phyloP scores from a whole-genome alignment of 768 basidiomycete genomes.

The Cystofilobasidium bisporidii region DNA sequence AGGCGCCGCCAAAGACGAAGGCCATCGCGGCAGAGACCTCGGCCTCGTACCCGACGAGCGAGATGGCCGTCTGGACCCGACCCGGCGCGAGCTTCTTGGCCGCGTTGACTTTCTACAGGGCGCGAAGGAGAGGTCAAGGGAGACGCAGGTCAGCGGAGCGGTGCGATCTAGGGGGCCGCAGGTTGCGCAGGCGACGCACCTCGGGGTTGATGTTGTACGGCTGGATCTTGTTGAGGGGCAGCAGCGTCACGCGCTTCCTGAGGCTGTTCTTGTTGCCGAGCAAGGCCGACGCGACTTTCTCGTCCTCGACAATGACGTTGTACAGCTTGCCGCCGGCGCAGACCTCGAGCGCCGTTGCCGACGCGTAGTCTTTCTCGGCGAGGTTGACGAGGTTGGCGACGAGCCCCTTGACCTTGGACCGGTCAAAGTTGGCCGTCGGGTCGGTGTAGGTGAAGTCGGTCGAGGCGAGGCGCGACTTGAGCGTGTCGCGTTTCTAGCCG shows the following conservation, averaged over 20 bases:
- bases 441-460: conserved; percentile 67
- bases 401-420: conserved; percentile 76
- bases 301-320: conserved; percentile 88
- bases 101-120: conserved; percentile 58
- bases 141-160: too few species aligned
- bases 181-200: conserved; percentile 37
- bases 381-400: conserved; percentile 82
- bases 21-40: conserved; percentile 81
- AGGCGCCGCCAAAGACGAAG: conserved; percentile 84
- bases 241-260: conserved; percentile 81
- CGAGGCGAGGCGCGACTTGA: conserved; percentile 57
- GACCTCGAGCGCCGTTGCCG: conserved; percentile 84
- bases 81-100: conserved; percentile 64
- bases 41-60: conserved; percentile 68
- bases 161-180: too few species aligned
- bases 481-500: conserved; percentile 38
- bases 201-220: conserved; percentile 50
- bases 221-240: conserved; percentile 85
- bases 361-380: conserved; percentile 57
- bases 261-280: conserved; percentile 60
- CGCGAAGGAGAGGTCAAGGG: background rate
- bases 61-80: conserved; percentile 77
- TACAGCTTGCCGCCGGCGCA: conserved; percentile 80
- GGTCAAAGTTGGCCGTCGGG: conserved; percentile 72
- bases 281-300: conserved; percentile 74